Percentiles rank a stretch among this genome's conserved stretches.
These are phyloP conservation scores for Exophiala sp. DNA, from an alignment of 2,329 filamentous ascomycete genomes.

Conservation along the genomic window DNA sequence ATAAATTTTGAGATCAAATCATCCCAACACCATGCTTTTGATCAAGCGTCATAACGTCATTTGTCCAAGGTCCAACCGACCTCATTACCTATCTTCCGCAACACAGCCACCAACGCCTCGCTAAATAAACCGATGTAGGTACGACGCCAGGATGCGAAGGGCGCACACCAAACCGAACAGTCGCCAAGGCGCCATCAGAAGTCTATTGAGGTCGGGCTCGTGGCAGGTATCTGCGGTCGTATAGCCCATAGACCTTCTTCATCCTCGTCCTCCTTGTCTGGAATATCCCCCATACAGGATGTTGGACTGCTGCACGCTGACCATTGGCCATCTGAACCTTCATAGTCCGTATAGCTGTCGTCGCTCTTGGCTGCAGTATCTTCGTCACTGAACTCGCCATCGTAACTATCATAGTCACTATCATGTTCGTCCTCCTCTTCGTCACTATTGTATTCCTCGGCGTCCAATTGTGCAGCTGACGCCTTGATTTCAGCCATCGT, in stretches of 20 bases:
- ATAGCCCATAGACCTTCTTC: conserved; percentile 19
- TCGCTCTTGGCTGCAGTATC: conserved; percentile 19
- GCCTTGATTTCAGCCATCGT: conserved; percentile 12
- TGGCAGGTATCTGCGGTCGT: conserved; percentile 13
- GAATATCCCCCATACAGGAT: neutral
- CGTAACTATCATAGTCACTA: conserved; percentile 13
- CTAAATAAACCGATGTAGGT: neutral
- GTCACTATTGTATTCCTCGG: conserved; percentile 3
- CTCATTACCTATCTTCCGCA: neutral
- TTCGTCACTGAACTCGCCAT: conserved; percentile 15
- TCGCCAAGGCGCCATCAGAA: conserved; percentile 8
- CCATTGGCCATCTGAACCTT: conserved; percentile 12
- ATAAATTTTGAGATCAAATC: neutral
- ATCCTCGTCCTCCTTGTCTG: conserved; percentile 5
- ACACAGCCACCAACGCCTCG: conserved; percentile 3
- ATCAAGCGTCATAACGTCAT: neutral
- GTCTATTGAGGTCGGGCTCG: neutral
- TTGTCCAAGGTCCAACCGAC: neutral
- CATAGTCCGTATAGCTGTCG: conserved; percentile 21
- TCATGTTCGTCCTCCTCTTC: conserved; percentile 3
- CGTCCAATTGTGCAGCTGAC: neutral
- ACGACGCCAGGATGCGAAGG: conserved; percentile 1
- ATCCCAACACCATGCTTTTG: neutral
- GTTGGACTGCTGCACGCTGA: conserved; percentile 17
- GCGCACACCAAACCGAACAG: conserved; percentile 19